Evolutionary conservation across 139 green algal genomes (phyloP).

Genomic region (Microglena sp.): DNA sequence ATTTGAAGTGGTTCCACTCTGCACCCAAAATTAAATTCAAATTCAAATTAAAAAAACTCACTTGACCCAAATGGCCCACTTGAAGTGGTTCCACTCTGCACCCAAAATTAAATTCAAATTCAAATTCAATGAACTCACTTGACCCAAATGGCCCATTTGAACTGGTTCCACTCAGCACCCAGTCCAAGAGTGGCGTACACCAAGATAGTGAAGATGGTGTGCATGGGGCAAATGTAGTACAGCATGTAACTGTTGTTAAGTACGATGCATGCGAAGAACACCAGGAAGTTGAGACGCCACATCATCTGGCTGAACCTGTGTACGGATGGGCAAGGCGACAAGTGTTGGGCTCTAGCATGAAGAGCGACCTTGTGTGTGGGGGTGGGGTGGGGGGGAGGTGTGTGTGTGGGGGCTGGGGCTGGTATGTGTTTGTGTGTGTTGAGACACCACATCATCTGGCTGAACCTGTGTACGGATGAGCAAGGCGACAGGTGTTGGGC

Average conservation of each 20-base stretch:
- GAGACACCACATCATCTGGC: constrained; percentile 95
- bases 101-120: too few relatives aligned
- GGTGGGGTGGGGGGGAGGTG: too few relatives aligned
- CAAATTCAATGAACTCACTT: too few relatives aligned
- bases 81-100: too few relatives aligned
- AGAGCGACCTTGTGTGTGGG: too few relatives aligned
- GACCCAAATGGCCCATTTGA: too few relatives aligned
- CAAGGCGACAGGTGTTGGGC: neutral
- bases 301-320: constrained; percentile 89
- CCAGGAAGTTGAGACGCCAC: constrained; percentile 94
- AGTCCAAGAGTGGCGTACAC: constrained; percentile 75
- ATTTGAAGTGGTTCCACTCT: too few relatives aligned
- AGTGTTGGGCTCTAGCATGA: too few relatives aligned
- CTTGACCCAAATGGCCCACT: too few relatives aligned
- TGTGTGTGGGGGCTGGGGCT: too few relatives aligned
- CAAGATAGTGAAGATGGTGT: constrained; percentile 92
- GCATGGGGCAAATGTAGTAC: constrained; percentile 99
- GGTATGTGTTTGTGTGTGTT: constrained; percentile 47
- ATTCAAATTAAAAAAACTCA: too few relatives aligned
- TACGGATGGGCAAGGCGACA: neutral
- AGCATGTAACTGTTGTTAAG: constrained; percentile 93
- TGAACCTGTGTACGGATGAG: constrained; percentile 44
- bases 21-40: too few relatives aligned
- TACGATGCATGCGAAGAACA: constrained; percentile 62
- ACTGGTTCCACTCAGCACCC: constrained; percentile 56